Percentiles rank a stretch among this genome's conserved stretches.
Conservation (phyloP, 345 rosid species). For the Acer campestre region DNA sequence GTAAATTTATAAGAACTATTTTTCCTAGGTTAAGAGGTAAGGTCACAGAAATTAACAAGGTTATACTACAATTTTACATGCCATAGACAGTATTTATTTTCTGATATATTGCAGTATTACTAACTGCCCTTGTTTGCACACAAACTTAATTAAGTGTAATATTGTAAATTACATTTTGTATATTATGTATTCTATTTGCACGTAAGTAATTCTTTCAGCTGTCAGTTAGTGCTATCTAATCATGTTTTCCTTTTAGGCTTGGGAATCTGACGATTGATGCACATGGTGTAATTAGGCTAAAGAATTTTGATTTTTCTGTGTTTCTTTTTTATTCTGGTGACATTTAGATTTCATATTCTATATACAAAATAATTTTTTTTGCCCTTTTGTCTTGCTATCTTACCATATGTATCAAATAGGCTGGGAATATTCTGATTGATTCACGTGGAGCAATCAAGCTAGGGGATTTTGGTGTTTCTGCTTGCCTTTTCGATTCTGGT, state of each 20-base stretch:
- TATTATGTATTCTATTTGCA: constrained; percentile 4
- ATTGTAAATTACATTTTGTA: constrained; percentile 16
- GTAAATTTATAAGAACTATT: not conserved
- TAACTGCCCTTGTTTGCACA: not conserved
- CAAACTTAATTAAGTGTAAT: not conserved
- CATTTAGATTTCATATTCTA: not conserved
- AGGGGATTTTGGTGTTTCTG: constrained; percentile 98
- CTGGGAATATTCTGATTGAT: constrained; percentile 90
- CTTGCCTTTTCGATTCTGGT: constrained; percentile 97
- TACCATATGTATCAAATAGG: constrained; percentile 48
- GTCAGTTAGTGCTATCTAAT: not conserved
- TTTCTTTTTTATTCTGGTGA: constrained; percentile 96
- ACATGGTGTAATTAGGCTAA: constrained; percentile 76
- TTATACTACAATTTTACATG: not conserved
- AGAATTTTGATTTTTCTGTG: constrained; percentile 95
- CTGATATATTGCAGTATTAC: constrained; percentile 11
- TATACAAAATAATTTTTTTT: not conserved
- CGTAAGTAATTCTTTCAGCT: not conserved
- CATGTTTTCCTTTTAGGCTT: not conserved
- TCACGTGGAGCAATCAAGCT: constrained; percentile 79
- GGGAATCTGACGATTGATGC: constrained; percentile 84
- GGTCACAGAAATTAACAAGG: not conserved
- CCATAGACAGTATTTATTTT: not conserved
- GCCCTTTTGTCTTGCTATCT: not conserved
- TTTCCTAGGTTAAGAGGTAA: not conserved